Evolutionary conservation across 176 grass and related monocot species (phyloP).

Genomic region (Guadua angustifolia): DNA sequence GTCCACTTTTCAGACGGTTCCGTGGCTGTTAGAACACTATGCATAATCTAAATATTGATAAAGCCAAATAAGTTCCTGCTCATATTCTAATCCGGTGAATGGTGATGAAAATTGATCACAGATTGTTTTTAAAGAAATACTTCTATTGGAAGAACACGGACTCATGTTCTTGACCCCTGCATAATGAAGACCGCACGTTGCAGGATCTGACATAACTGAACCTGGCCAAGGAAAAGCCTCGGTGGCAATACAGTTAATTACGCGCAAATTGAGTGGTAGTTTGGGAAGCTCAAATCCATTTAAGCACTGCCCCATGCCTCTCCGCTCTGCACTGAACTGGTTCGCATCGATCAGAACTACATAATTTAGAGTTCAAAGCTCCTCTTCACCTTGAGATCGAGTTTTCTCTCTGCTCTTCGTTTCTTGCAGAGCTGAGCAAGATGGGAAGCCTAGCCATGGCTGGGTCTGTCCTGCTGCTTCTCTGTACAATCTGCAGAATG

Average conservation of each 20-base stretch:
- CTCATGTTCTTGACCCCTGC: constrained; percentile 45
- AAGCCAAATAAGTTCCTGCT: not conserved
- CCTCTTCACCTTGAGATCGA: constrained; percentile 14
- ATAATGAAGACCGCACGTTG: constrained; percentile 28
- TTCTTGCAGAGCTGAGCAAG: constrained; percentile 20
- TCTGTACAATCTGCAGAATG: constrained; percentile 39
- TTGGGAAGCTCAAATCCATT: not conserved
- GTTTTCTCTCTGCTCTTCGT: not conserved
- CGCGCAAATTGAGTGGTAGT: constrained; percentile 4
- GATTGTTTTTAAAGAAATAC: not conserved
- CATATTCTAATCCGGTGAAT: not conserved
- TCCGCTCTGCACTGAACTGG: not conserved
- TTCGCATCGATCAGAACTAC: constrained; percentile 16
- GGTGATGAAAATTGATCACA: not conserved
- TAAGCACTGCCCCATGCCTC: constrained; percentile 23
- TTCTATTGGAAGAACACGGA: constrained; percentile 36
- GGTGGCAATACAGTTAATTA: constrained; percentile 28
- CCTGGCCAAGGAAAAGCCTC: not conserved
- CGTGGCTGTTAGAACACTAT: not conserved
- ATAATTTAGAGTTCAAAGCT: constrained; percentile 6
- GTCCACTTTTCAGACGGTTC: no score
- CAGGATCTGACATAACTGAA: constrained; percentile 35
- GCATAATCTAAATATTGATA: not conserved
- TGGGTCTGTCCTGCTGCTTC: constrained; percentile 40
- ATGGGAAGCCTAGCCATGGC: constrained; percentile 43